Evolutionary conservation across 805 yeast genomes (phyloP).

Genomic region (Sugiyamaella americana): DNA sequence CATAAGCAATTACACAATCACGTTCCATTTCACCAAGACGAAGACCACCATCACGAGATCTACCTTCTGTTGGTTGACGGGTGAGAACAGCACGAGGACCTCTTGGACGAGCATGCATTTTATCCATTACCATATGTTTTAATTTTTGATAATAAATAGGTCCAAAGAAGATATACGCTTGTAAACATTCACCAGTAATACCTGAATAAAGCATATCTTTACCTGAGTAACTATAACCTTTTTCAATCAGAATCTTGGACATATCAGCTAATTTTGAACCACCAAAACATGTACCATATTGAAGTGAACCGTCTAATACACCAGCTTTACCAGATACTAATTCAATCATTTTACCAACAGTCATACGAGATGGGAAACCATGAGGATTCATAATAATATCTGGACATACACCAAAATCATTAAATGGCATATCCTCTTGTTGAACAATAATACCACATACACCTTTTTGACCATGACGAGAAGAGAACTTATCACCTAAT

Average conservation of each 20-base stretch:
- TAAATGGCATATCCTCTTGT: slow-evolving; percentile 95
- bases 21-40: slow-evolving; percentile 99
- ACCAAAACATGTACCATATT: slow-evolving; percentile 98
- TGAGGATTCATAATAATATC: slow-evolving; percentile 99
- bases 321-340: slow-evolving; percentile 96
- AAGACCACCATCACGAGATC: slow-evolving; percentile 98
- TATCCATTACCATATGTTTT: slow-evolving; percentile 98
- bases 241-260: slow-evolving; percentile 82
- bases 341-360: slow-evolving; percentile 98
- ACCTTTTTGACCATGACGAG: slow-evolving; percentile 98
- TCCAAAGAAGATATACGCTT: slow-evolving; percentile 97
- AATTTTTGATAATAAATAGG: slow-evolving; percentile 97
- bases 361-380: slow-evolving; percentile 99
- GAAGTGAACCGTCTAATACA: slow-evolving; percentile 81
- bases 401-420: slow-evolving; percentile 85
- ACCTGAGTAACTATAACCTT: slow-evolving; percentile 92
- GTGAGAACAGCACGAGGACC: slow-evolving; percentile 98
- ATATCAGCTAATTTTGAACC: slow-evolving; percentile 95
- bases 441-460: slow-evolving; percentile 97
- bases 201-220: slow-evolving; percentile 97
- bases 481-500: slow-evolving; percentile 93
- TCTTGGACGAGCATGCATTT: slow-evolving; percentile 99
- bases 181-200: slow-evolving; percentile 93
- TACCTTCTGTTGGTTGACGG: slow-evolving; percentile 98
- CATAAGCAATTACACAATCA: slow-evolving; percentile 98